These are phyloP conservation scores for Xylaria castorea DNA, from an alignment of 495 filamentous ascomycete species.

Conservation along the genomic window DNA sequence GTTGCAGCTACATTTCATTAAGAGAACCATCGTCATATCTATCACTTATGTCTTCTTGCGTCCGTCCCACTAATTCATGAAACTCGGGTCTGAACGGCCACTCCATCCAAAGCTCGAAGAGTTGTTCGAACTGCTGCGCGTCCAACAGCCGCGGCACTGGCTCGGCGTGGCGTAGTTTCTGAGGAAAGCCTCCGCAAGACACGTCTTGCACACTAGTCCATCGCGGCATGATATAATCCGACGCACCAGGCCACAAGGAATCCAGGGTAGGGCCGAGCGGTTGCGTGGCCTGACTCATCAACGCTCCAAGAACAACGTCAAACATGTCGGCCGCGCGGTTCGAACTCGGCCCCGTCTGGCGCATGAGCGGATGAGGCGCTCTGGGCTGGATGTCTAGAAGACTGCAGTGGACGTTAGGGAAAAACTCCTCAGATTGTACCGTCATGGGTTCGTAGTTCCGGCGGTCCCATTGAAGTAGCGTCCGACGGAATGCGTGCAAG, in stretches of 20 bases:
- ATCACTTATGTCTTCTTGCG: constrained; percentile 36
- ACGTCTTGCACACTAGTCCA: constrained; percentile 51
- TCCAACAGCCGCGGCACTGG: constrained; percentile 52
- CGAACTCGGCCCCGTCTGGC: constrained; percentile 43
- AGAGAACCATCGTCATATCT: constrained; percentile 13
- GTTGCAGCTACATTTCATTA: neutral
- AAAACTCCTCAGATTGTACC: constrained; percentile 62
- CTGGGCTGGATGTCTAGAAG: constrained; percentile 58
- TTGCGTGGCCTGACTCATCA: constrained; percentile 29
- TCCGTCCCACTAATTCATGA: constrained; percentile 47
- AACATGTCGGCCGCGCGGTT: constrained; percentile 45
- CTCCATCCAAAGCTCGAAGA: constrained; percentile 58
- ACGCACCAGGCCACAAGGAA: constrained; percentile 46
- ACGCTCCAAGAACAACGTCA: constrained; percentile 42
- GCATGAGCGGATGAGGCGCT: constrained; percentile 42
- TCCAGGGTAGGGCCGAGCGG: constrained; percentile 39
- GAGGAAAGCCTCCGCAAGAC: constrained; percentile 43
- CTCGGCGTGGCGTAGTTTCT: constrained; percentile 36
- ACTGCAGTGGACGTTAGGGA: constrained; percentile 49
- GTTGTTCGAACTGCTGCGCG: constrained; percentile 53
- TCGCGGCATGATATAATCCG: constrained; percentile 47
- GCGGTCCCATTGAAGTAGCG: constrained; percentile 66
- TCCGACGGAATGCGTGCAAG: constrained; percentile 47
- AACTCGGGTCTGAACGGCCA: constrained; percentile 66
- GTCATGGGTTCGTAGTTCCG: constrained; percentile 64